phyloP scores from a whole-genome alignment of 2,329 filamentous ascomycete genomes.

The Venturia pyrina region DNA sequence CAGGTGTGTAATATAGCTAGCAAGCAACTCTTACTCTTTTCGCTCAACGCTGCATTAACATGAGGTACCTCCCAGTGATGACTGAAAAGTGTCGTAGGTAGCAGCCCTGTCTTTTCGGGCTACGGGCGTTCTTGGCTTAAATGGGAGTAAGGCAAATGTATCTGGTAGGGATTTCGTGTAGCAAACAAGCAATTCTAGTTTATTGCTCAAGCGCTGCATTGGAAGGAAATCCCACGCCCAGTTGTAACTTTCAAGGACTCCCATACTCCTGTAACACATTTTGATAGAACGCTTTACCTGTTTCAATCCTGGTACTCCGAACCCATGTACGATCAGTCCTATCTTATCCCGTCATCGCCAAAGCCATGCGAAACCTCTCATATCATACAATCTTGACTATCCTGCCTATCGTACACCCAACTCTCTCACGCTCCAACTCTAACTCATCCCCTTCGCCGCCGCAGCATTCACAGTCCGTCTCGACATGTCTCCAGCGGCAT shows the following conservation, averaged over 20 bases:
- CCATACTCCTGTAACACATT: not conserved
- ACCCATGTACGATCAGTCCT: not conserved
- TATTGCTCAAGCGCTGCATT: too few species aligned
- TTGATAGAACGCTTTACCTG: not conserved
- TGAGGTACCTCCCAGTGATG: too few species aligned
- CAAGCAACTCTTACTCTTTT: not conserved
- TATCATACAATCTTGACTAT: not conserved
- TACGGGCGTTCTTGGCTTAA: not conserved
- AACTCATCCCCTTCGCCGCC: not conserved
- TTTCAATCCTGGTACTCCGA: not conserved
- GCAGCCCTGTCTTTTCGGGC: too few species aligned
- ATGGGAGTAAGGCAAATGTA: too few species aligned
- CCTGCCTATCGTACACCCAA: not conserved
- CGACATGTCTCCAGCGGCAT: not conserved
- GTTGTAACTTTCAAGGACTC: too few species aligned
- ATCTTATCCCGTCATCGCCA: not conserved
- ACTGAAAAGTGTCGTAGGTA: too few species aligned
- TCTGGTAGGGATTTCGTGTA: too few species aligned
- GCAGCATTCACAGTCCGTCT: not conserved
- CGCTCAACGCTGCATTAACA: not conserved
- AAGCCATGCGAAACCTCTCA: not conserved
- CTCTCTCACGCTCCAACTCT: not conserved
- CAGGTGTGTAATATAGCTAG: conserved; percentile 1
- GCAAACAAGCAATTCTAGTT: too few species aligned
- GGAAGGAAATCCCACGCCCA: too few species aligned